Conservation (phyloP, 2,329 filamentous ascomycete species). For the Sclerotinia borealis region DNA sequence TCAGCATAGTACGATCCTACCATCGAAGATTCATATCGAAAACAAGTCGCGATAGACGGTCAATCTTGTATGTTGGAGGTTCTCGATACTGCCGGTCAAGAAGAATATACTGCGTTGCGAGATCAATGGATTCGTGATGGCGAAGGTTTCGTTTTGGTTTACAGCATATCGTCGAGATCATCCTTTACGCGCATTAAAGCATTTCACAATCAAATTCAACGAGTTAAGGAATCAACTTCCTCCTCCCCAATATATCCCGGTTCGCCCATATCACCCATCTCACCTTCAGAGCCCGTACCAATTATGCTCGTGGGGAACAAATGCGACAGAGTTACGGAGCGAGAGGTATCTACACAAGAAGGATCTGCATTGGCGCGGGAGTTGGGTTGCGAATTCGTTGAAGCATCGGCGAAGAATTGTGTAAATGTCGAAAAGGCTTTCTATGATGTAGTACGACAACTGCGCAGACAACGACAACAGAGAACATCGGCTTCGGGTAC, state of each 20-base stretch:
- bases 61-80: slow-evolving; percentile 98
- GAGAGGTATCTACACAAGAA: slow-evolving; percentile 95
- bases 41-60: slow-evolving; percentile 87
- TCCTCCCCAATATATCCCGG: slow-evolving; percentile 72
- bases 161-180: slow-evolving; percentile 95
- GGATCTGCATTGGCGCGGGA: slow-evolving; percentile 87
- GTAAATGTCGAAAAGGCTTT: slow-evolving; percentile 98
- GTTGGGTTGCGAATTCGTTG: slow-evolving; percentile 91
- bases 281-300: slow-evolving; percentile 58
- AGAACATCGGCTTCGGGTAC: slow-evolving; percentile 17
- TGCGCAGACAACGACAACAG: slow-evolving; percentile 71
- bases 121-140: slow-evolving; percentile 99
- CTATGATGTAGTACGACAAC: slow-evolving; percentile 89
- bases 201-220: slow-evolving; percentile 94
- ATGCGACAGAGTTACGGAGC: slow-evolving; percentile 90
- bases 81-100: slow-evolving; percentile 93
- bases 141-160: slow-evolving; percentile 94
- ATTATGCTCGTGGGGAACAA: slow-evolving; percentile 99
- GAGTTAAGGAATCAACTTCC: slow-evolving; percentile 86
- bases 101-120: slow-evolving; percentile 93
- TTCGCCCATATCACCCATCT: slow-evolving; percentile 57
- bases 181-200: slow-evolving; percentile 92
- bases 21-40: slow-evolving; percentile 82
- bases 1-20: slow-evolving; percentile 63
- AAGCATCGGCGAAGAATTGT: slow-evolving; percentile 95